Base-by-base conservation (phyloP, 768 basidiomycete species). In the Rhizopogon vesiculosus region DNA sequence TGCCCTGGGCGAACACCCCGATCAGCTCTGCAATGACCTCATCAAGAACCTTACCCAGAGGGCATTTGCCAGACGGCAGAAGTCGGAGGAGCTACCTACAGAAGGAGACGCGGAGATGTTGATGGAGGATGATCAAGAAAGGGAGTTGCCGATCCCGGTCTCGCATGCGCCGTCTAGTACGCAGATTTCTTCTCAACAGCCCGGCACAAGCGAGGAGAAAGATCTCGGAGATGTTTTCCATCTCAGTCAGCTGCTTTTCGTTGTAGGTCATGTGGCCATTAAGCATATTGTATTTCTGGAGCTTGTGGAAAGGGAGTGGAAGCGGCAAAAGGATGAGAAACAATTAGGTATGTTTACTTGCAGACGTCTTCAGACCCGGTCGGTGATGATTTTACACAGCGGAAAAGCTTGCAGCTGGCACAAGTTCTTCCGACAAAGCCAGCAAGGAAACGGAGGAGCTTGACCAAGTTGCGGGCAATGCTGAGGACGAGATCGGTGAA, bases 401-500 rank as follows among this genome's bases (percentile, higher is more conserved):
- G 63, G 89, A 85, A 49, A 92, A 90, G 65, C 75, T 76, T 10
- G 77, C 75, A 1, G 74, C 70, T 22, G 74, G 69, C 15, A 62
- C 29, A 65, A 75, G 64, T 54, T 67, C 70, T 35, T 64, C 70
- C 25, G 68, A 70, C 60, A 74, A 73, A 28, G 67, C 69, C 7
- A 69, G 80, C 38, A 91, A 85, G 56, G 82, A 84, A 9, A 57
- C 78, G 56, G 94, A 97, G 65, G 97, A 99, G 66, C 84, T 98
- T 0, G 97, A 99, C 61, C 94, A 96, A 63, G 96, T 98, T 9
- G 93, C 90, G 7, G 97, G 97, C 6, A 96, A 95, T 64, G 93
- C 93, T 4, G 97, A 99, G 69, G 97, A 99, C 66, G 97, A 99
- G 64, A 96, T 98, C 61, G 97, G 94, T 13, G 97, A 99, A 56